Percentiles rank a stretch among this genome's conserved stretches.
Conservation (phyloP, 2,329 filamentous ascomycete genomes). For the Seiridium cupressi region DNA sequence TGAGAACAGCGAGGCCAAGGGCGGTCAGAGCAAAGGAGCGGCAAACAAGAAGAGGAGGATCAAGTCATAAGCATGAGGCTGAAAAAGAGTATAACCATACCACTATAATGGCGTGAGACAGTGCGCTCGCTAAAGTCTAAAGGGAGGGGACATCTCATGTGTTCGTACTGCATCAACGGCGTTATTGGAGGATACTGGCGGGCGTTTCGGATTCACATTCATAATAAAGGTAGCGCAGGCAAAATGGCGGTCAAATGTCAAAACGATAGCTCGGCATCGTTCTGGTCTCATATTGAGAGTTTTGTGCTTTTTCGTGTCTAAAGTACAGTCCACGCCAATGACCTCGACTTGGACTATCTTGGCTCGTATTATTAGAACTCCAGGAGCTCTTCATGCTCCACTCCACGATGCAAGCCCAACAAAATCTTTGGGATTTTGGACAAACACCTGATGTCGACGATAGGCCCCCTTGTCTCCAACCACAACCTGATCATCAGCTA, state of each 20-base stretch:
- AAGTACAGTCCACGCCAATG: neutral
- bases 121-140: neutral
- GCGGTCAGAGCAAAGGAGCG: slow-evolving; percentile 29
- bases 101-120: neutral
- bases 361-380: neutral
- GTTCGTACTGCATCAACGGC: neutral
- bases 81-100: neutral
- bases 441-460: too few relatives aligned
- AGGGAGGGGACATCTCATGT: neutral
- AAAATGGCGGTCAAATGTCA: neutral
- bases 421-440: too few relatives aligned
- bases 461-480: too few relatives aligned
- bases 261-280: neutral
- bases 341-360: neutral
- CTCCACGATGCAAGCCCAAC: neutral
- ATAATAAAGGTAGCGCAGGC: neutral
- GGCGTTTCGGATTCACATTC: slow-evolving; percentile 2
- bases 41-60: slow-evolving; percentile 14
- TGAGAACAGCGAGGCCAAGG: slow-evolving; percentile 61
- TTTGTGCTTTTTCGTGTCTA: neutral
- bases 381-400: neutral
- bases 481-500: too few relatives aligned
- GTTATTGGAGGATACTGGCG: neutral
- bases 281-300: neutral
- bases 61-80: slow-evolving; percentile 3